phyloP scores from a whole-genome alignment of 768 basidiomycete species.

The Trametes coccinea region DNA sequence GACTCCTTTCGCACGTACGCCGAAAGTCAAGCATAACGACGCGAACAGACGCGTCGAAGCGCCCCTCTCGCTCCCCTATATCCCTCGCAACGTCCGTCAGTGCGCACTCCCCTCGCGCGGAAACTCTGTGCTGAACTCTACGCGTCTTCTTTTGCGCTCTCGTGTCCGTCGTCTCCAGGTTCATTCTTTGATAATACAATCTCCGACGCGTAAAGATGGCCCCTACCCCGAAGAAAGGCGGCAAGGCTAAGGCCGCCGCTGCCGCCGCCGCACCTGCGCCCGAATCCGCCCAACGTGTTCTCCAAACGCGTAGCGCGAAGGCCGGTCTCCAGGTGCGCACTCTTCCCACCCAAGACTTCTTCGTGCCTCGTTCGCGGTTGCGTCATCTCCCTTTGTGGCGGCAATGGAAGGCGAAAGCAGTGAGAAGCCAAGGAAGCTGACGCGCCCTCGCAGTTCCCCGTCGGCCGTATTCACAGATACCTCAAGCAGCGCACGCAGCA shows the following conservation, averaged over 20 bases:
- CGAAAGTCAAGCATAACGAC: neutral
- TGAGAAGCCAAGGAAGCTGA: neutral
- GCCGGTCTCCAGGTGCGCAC: slow-evolving; percentile 80
- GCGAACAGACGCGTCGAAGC: neutral
- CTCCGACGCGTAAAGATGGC: slow-evolving; percentile 4
- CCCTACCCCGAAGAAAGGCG: slow-evolving; percentile 40
- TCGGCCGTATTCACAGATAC: slow-evolving; percentile 97
- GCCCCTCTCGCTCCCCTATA: neutral
- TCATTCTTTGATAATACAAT: neutral
- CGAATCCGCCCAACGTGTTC: slow-evolving; percentile 37
- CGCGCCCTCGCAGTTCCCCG: slow-evolving; percentile 70
- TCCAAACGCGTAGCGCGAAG: slow-evolving; percentile 76
- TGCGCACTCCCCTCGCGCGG: neutral
- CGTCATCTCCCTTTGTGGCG: neutral
- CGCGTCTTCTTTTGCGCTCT: neutral
- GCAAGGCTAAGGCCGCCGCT: slow-evolving; percentile 59
- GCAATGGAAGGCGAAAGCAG: neutral
- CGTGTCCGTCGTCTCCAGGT: neutral
- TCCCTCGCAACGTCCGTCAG: too few relatives aligned
- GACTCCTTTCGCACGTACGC: neutral
- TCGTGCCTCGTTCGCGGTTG: neutral
- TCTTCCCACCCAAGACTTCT: neutral
- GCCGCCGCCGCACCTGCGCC: slow-evolving; percentile 35
- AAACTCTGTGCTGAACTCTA: too few relatives aligned
- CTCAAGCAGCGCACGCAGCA: slow-evolving; percentile 90